These are phyloP conservation scores for Coelastrella sp. DNA, from an alignment of 139 green algal genomes.

Conservation along the genomic window DNA sequence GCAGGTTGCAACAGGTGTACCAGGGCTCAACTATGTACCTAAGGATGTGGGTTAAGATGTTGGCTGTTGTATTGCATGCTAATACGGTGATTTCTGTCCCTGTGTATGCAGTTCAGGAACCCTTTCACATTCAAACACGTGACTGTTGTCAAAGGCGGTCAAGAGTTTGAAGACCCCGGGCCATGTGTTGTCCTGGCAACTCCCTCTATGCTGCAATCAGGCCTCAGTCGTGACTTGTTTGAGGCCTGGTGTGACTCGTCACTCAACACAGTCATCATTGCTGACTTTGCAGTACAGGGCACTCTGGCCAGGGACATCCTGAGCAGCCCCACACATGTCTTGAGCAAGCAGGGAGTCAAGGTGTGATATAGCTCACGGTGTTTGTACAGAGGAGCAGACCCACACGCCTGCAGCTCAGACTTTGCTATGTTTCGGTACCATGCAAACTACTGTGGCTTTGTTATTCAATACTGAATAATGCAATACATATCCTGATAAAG, in stretches of 20 bases:
- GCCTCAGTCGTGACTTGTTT: slow-evolving; percentile 90
- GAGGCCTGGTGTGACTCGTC: slow-evolving; percentile 94
- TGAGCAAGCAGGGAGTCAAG: slow-evolving; percentile 77
- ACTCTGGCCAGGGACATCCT: slow-evolving; percentile 96
- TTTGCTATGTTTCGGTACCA: no score
- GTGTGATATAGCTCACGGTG: slow-evolving; percentile 52
- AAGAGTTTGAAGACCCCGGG: slow-evolving; percentile 84
- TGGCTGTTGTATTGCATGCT: background rate
- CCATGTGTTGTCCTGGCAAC: slow-evolving; percentile 97
- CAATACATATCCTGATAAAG: no score
- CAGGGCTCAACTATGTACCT: no score
- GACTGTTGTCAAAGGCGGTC: slow-evolving; percentile 76
- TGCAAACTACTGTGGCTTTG: no score
- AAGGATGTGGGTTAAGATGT: no score
- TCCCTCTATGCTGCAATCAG: slow-evolving; percentile 92
- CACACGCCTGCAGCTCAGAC: no score
- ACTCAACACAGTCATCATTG: slow-evolving; percentile 94
- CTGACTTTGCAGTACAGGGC: slow-evolving; percentile 97
- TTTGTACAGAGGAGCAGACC: no score
- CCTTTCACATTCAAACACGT: slow-evolving; percentile 98
- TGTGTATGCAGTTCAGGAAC: slow-evolving; percentile 77
- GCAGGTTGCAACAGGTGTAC: no score
- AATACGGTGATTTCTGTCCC: background rate
- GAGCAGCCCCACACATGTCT: slow-evolving; percentile 80
- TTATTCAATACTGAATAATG: no score